These are phyloP conservation scores for Epichloe glyceriae DNA, from an alignment of 2,329 filamentous ascomycete genomes.

Conservation along the genomic window DNA sequence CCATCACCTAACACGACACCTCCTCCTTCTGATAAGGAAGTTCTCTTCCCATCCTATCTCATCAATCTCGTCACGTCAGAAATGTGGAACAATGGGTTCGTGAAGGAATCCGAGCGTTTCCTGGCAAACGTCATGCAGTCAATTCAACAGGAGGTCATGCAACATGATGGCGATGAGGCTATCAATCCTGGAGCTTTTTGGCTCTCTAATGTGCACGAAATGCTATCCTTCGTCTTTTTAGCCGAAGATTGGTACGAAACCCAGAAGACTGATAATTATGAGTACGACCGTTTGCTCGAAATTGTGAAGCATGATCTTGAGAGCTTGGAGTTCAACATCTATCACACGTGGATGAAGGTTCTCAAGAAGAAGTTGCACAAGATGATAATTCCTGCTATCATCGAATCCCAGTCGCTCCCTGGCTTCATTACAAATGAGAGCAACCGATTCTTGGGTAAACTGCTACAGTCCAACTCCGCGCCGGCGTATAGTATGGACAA, in stretches of 20 bases:
- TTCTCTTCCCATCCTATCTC: constrained; percentile 94
- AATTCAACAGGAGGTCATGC: constrained; percentile 98
- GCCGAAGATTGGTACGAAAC: constrained; percentile 99
- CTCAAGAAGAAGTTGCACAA: constrained; percentile 98
- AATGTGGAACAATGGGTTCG: constrained; percentile 99
- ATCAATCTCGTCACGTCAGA: constrained; percentile 98
- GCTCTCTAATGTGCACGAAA: constrained; percentile 98
- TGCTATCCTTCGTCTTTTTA: constrained; percentile 98
- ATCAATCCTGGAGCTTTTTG: constrained; percentile 97
- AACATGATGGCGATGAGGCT: constrained; percentile 92
- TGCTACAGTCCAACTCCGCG: constrained; percentile 76
- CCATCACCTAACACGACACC: constrained; percentile 76
- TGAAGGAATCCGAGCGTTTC: constrained; percentile 98
- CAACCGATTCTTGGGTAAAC: constrained; percentile 94
- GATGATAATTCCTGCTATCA: constrained; percentile 99
- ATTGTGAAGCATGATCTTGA: constrained; percentile 99
- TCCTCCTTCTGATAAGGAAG: constrained; percentile 93
- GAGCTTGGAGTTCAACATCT: constrained; percentile 98
- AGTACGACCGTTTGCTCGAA: constrained; percentile 92
- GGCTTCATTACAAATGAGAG: constrained; percentile 98
- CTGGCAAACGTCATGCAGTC: constrained; percentile 99
- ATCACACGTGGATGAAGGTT: constrained; percentile 99
- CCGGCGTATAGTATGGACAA: constrained; percentile 99
- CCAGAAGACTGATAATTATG: constrained; percentile 98
- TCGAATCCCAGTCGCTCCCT: constrained; percentile 94